phyloP scores from a whole-genome alignment of 331 rosid genomes.

The Cydonia oblonga region DNA sequence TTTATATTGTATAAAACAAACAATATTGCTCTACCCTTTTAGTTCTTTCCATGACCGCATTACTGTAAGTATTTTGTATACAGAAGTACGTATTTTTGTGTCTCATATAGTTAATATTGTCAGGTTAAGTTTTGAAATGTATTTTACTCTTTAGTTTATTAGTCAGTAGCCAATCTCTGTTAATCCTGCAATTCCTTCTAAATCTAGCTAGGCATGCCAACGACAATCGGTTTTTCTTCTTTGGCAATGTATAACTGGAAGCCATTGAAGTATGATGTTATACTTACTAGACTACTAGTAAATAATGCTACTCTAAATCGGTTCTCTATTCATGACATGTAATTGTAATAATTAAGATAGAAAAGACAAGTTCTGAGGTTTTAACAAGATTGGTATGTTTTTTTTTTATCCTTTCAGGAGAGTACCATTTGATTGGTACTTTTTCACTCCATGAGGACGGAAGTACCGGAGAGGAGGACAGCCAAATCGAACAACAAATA shows the following conservation, averaged over 20 bases:
- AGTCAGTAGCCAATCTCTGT: background rate
- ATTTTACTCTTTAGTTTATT: background rate
- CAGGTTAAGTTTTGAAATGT: background rate
- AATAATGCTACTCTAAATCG: background rate
- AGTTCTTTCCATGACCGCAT: background rate
- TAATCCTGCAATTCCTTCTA: background rate
- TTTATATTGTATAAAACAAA: too few species aligned
- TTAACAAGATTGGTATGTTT: background rate
- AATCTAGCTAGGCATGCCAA: background rate
- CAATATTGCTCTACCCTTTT: background rate
- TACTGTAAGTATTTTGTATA: background rate
- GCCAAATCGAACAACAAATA: slow-evolving; percentile 9
- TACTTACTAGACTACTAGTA: background rate
- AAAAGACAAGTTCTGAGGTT: background rate
- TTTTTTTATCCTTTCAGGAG: background rate
- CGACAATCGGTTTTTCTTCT: background rate
- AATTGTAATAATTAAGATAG: background rate
- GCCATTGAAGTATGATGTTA: background rate
- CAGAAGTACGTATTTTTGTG: background rate
- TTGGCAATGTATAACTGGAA: background rate
- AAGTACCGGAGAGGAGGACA: slow-evolving; percentile 15
- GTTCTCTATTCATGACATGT: background rate
- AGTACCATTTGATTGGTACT: slow-evolving; percentile 3
- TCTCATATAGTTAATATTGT: background rate
- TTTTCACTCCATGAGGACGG: slow-evolving; percentile 18